Base-by-base conservation (phyloP, 176 grass and related monocot genomes). In the Puya raimondii region DNA sequence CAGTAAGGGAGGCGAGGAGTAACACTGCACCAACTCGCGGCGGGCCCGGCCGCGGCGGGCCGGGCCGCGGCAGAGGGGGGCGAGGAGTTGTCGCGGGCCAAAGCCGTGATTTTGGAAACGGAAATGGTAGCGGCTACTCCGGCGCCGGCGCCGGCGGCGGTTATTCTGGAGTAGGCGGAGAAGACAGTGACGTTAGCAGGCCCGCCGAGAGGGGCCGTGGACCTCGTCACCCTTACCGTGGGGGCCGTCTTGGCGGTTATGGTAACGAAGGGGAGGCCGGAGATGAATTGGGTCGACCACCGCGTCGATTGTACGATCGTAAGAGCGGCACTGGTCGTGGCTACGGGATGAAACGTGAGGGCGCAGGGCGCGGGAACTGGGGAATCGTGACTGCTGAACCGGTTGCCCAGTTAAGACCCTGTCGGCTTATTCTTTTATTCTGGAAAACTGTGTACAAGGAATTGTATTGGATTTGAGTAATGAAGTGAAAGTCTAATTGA, bases 321-420 rank as follows among this genome's bases (percentile, higher is more conserved):
- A 85, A 66, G 42, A 96, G 91, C 47, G 85, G 88, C 25, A 96
- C 88, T 14, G 88, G 88, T 15, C 80, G 82, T 51, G 80, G 82
- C 50, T 86, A 79, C 66, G 91, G 70, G 52, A 81, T 88, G 85
- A 96, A 96, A 53, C 82, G 85, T 21, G 87, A 96, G 22, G 91
- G 91, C 12, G 57, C 85, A 74, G 87, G 91, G 16, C 79, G 85
- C 72, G 85, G 84, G 21, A 91, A 91, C 69, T 91, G 87, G 91
- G 91, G 91, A 82, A 72, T 59, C 21, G 48, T 49, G 23, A 76
- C 82, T 57, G 88, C 91, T 74, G 91, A 88, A 49, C 17, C 68
- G 26, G 48, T 83, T 71, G 47, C 64, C 53, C 82, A 88, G 81
- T 91, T 75, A 91, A 51, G 69, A 59, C 1, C 7, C 26, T 48